These are phyloP conservation scores for Ettlia oleoabundans DNA, from an alignment of 139 green algal genomes.

Conservation along the genomic window DNA sequence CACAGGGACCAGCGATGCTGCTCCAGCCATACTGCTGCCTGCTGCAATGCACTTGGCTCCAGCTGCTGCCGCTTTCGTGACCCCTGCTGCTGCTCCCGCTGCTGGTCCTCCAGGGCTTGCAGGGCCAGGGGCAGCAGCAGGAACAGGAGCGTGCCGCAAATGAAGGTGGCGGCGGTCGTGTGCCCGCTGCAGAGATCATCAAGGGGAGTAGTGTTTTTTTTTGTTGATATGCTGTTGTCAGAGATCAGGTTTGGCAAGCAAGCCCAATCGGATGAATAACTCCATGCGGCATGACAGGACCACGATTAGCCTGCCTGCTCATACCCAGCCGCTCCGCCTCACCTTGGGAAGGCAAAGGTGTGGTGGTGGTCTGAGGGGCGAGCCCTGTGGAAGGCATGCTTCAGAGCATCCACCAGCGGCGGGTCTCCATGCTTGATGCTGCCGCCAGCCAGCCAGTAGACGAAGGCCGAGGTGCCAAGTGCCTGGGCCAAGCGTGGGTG, in stretches of 20 bases:
- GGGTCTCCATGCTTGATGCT: constrained; percentile 24
- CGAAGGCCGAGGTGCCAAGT: background rate
- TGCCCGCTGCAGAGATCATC: constrained; percentile 32
- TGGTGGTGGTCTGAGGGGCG: constrained; percentile 24
- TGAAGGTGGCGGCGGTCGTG: constrained; percentile 48
- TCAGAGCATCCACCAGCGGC: constrained; percentile 18
- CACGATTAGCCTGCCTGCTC: too few species aligned
- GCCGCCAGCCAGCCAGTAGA: background rate
- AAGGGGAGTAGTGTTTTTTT: too few species aligned
- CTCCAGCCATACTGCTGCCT: background rate
- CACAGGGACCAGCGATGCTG: background rate
- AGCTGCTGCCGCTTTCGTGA: background rate
- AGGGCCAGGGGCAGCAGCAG: constrained; percentile 26
- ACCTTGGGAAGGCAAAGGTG: constrained; percentile 52
- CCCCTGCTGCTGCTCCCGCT: background rate
- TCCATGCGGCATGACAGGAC: too few species aligned
- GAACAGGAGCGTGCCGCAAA: constrained; percentile 35
- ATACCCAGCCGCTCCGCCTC: background rate
- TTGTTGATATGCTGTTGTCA: too few species aligned
- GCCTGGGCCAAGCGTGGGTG: background rate
- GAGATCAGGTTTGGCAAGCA: too few species aligned
- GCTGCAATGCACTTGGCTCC: too few species aligned
- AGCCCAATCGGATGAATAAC: too few species aligned
- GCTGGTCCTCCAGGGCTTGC: background rate
- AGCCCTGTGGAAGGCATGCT: constrained; percentile 28